These are phyloP conservation scores for Geotrichum carabidarum DNA, from an alignment of 1,139 yeast genomes.

Conservation along the genomic window DNA sequence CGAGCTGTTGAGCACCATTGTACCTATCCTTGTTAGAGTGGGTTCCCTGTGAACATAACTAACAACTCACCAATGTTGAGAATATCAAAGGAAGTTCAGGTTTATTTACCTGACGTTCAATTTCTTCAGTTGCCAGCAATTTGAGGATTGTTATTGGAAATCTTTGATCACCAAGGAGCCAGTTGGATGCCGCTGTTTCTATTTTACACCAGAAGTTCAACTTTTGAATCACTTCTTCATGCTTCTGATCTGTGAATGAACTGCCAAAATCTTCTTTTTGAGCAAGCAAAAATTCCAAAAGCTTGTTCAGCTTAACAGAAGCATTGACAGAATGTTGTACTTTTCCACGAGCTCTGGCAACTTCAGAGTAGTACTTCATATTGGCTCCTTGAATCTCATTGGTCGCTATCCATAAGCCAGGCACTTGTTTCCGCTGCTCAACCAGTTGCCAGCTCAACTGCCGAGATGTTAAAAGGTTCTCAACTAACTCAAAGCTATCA, in stretches of 20 bases:
- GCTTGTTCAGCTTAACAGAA: conserved; percentile 5
- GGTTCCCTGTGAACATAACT: neutral
- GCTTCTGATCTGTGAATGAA: neutral
- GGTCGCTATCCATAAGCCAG: conserved; percentile 1
- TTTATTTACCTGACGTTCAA: neutral
- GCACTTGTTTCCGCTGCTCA: conserved; percentile 7
- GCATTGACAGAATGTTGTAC: conserved; percentile 15
- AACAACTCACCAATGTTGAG: conserved; percentile 17
- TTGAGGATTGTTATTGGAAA: conserved; percentile 13
- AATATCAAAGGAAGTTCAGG: conserved; percentile 9
- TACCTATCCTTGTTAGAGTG: conserved; percentile 7
- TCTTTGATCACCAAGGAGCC: conserved; percentile 17
- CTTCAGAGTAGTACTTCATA: conserved; percentile 9
- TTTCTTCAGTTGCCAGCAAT: conserved; percentile 3
- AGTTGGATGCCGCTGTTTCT: conserved; percentile 16
- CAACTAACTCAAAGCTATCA: conserved; percentile 20
- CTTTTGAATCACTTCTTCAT: conserved; percentile 3
- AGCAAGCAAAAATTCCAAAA: neutral
- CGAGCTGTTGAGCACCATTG: conserved; percentile 20
- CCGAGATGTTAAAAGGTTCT: conserved; percentile 26
- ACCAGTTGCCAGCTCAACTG: conserved; percentile 24
- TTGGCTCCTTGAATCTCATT: conserved; percentile 12
- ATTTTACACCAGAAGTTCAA: conserved; percentile 15
- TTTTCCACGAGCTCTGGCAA: conserved; percentile 11
- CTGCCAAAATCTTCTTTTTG: conserved; percentile 4